phyloP scores from a whole-genome alignment of 805 yeast species.

The Cyberlindnera misumaiensis region DNA sequence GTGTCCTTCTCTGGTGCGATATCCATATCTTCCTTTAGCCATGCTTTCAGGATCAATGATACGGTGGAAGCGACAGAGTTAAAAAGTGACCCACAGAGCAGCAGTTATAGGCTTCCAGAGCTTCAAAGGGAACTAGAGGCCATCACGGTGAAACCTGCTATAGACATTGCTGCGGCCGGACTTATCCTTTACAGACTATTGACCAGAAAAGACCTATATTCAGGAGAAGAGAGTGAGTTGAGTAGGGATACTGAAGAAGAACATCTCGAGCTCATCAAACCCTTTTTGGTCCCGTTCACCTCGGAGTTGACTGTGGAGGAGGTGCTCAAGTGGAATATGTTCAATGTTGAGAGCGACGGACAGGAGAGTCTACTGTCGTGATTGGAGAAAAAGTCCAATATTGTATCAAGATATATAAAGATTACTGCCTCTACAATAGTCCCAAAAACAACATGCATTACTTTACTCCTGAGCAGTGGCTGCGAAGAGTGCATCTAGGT shows the following conservation, averaged over 20 bases:
- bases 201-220: constrained; percentile 1
- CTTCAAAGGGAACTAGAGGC: not conserved
- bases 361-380: too few relatives aligned
- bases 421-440: too few relatives aligned
- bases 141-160: not conserved
- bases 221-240: not conserved
- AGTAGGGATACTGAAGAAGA: too few relatives aligned
- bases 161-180: constrained; percentile 1
- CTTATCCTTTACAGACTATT: constrained; percentile 1
- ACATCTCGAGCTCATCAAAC: not conserved
- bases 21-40: constrained; percentile 1
- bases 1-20: not conserved
- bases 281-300: not conserved
- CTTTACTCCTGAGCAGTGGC: constrained; percentile 26
- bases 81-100: not conserved
- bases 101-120: not conserved
- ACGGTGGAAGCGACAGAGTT: not conserved
- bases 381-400: too few relatives aligned
- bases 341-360: not conserved
- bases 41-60: not conserved
- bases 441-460: too few relatives aligned
- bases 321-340: not conserved
- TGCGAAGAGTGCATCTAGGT: constrained; percentile 72
- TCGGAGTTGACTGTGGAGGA: not conserved
- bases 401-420: too few relatives aligned